A percentile compares a stretch with the other conserved stretches of the same genome.
Evolutionary conservation across 306 rosid genomes (phyloP).

Genomic region (Begonia fuchsioides): DNA sequence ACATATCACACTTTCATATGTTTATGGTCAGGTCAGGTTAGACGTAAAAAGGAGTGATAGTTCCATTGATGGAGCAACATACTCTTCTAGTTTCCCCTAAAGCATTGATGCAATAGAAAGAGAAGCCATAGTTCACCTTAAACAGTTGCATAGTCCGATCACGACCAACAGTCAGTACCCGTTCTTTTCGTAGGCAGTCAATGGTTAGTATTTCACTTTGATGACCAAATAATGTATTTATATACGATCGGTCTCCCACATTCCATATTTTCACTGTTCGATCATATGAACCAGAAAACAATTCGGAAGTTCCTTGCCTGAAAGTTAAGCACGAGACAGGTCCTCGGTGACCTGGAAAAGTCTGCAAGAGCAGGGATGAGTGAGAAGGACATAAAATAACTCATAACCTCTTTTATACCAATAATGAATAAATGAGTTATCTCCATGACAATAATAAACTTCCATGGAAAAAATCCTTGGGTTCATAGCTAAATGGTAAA

Average conservation of each 20-base stretch:
- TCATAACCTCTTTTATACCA: not conserved
- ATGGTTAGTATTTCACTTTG: conserved; percentile 66
- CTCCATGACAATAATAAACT: too few species aligned
- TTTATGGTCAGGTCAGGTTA: too few species aligned
- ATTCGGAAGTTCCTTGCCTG: conserved; percentile 86
- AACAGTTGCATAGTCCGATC: conserved; percentile 84
- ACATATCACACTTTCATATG: too few species aligned
- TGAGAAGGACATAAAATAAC: conserved; percentile 8
- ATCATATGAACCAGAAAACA: conserved; percentile 92
- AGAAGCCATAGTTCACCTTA: conserved; percentile 35
- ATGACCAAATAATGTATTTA: conserved; percentile 81
- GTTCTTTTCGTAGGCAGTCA: conserved; percentile 82
- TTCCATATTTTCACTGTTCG: conserved; percentile 92
- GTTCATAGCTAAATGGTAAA: not conserved
- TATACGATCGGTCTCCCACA: conserved; percentile 83
- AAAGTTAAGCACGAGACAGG: conserved; percentile 74
- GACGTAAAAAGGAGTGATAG: too few species aligned
- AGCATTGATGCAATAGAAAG: not conserved
- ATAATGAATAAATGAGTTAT: too few species aligned
- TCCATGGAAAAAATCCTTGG: too few species aligned
- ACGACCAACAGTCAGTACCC: conserved; percentile 72
- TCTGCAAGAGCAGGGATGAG: conserved; percentile 30
- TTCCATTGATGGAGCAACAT: too few species aligned
- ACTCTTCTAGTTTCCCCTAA: not conserved
- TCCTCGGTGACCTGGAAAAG: conserved; percentile 87